phyloP scores from a whole-genome alignment of 495 filamentous ascomycete species.

The Podospora tetraspora region DNA sequence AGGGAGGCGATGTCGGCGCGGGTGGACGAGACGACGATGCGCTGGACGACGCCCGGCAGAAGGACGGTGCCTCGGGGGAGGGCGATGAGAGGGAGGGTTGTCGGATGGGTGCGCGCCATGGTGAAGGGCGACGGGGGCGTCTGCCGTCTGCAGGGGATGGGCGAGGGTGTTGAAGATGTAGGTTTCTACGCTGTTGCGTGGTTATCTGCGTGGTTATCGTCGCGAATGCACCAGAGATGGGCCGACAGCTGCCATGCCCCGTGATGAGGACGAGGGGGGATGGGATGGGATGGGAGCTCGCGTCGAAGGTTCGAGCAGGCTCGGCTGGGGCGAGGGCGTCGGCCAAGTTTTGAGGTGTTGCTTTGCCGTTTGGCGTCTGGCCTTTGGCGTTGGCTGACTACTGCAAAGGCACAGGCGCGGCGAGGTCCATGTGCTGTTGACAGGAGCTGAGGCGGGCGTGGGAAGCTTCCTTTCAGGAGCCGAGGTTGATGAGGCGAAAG shows the following conservation, averaged over 20 bases:
- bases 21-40: conserved; percentile 65
- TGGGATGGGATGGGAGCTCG: background rate
- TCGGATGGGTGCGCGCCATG: conserved; percentile 31
- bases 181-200: too few relatives aligned
- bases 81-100: conserved; percentile 65
- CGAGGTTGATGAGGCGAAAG: background rate
- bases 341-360: background rate
- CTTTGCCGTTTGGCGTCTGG: background rate
- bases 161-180: background rate
- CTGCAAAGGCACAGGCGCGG: background rate
- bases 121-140: background rate
- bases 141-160: background rate
- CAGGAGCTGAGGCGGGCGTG: background rate
- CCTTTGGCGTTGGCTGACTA: background rate
- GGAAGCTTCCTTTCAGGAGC: background rate
- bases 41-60: conserved; percentile 71
- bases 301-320: conserved; percentile 9
- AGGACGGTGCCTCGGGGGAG: conserved; percentile 69
- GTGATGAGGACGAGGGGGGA: background rate
- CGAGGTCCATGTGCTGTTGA: background rate
- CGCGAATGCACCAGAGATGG: conserved; percentile 3
- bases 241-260: background rate
- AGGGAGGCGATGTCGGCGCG: conserved; percentile 79
- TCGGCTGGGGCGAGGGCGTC: background rate
- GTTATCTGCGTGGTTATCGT: too few relatives aligned